Evolutionary conservation across 306 rosid genomes (phyloP).

Genomic region (Ochetophila trinervis): DNA sequence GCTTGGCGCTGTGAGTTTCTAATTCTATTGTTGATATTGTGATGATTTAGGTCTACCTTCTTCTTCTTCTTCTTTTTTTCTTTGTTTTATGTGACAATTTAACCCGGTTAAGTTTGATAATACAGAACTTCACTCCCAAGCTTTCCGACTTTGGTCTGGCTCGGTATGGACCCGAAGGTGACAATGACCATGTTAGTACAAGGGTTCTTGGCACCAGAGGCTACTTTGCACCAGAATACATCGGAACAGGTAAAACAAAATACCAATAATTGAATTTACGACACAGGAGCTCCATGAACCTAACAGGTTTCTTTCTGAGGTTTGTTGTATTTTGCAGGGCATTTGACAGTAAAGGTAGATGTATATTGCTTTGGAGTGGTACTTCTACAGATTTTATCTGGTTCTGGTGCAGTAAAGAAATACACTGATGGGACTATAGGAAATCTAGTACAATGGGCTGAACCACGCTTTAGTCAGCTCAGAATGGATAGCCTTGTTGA

Average conservation of each 20-base stretch:
- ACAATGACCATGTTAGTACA: constrained; percentile 29
- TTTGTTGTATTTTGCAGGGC: constrained; percentile 30
- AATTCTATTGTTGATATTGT: not conserved
- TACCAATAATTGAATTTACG: not conserved
- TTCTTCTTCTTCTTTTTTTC: constrained; percentile 2
- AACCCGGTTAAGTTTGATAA: constrained; percentile 2
- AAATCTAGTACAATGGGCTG: constrained; percentile 33
- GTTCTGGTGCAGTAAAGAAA: constrained; percentile 28
- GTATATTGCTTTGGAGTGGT: constrained; percentile 52
- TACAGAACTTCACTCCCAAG: constrained; percentile 39
- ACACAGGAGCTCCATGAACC: not conserved
- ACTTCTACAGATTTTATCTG: constrained; percentile 41
- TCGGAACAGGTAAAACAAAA: constrained; percentile 33
- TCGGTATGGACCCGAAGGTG: constrained; percentile 41
- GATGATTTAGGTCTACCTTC: not conserved
- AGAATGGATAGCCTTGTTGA: constrained; percentile 25
- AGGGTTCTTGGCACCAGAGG: constrained; percentile 48
- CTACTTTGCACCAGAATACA: constrained; percentile 44
- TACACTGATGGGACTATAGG: constrained; percentile 33
- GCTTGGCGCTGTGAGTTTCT: constrained; percentile 45
- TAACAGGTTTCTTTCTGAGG: not conserved
- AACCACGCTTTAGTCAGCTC: constrained; percentile 21
- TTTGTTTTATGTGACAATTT: not conserved
- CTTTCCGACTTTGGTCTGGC: constrained; percentile 51
- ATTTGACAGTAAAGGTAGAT: constrained; percentile 37